Base-by-base conservation (phyloP, 768 basidiomycete species). In the Collybia nuda region DNA sequence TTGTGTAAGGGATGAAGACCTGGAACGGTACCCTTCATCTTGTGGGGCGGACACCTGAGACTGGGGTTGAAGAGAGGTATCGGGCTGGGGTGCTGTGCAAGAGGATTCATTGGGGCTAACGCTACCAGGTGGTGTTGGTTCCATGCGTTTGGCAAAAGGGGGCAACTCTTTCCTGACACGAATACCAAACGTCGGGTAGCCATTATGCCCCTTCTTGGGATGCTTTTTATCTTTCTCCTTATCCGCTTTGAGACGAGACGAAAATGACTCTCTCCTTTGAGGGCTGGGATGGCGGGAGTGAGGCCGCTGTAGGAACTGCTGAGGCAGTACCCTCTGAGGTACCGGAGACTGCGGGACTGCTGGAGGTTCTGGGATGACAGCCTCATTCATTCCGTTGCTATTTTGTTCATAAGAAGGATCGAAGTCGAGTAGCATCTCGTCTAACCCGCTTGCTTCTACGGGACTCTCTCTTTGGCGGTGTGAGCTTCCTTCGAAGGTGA, bases 151-250 rank as follows among this genome's bases (percentile, higher is more conserved):
- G 32, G 32, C 32, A 14, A 32, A 32, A 14, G 32, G 32, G 12
- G 44, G 24, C 51, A 47, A 6, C 68, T 64, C 52, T 73, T 73
- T 39, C 67, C 69, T 12, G 79, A 72, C 64, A 14, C 81, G 79
- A 39, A 79, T 68, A 32, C 80, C 79, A 8, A 76, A 62, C 19
- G 72, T 51, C 14, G 79, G 78, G 40, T 77, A 74, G 11, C 56
- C 55, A 12, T 36, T 22, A 43, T 60, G 58, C 1, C 35, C 18
- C 55, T 74, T 79, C 67, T 77, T 78, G 46, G 64, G 53, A 32
- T 72, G 66, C 48, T 74, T 77, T 44, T 71, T 73, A 52, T 73
- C 75, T 44, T 60, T 61, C 39, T 61, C 64, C 44, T 60, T 63
- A 22, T 44, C 50, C 21, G 32, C 32, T 32, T 32, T 32, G 32